These are phyloP conservation scores for Quercus ilex DNA, from an alignment of 306 rosid species.

Conservation along the genomic window DNA sequence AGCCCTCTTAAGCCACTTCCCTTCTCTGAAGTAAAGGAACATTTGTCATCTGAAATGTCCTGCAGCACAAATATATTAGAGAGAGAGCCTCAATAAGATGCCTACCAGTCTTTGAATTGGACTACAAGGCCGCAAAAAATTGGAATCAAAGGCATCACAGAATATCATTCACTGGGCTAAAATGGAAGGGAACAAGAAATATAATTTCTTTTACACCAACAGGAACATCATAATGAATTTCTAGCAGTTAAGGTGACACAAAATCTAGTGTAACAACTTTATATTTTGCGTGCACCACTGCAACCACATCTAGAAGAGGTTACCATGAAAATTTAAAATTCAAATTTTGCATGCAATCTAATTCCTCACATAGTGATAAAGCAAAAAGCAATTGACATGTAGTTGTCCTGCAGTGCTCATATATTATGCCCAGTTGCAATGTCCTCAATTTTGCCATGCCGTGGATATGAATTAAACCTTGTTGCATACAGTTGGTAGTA, in stretches of 20 bases:
- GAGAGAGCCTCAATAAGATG: neutral
- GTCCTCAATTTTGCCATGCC: neutral
- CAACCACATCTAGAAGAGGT: neutral
- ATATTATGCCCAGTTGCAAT: neutral
- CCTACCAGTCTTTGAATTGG: neutral
- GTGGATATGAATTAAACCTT: neutral
- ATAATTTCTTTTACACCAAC: neutral
- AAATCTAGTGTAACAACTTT: neutral
- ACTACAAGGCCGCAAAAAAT: neutral
- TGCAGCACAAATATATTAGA: constrained; percentile 1
- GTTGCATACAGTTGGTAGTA: neutral
- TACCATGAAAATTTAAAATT: neutral
- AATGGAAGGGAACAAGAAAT: neutral
- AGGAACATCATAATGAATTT: constrained; percentile 2
- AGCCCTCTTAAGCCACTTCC: constrained; percentile 8
- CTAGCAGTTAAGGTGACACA: neutral
- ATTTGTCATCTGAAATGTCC: constrained; percentile 25
- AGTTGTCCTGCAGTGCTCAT: neutral
- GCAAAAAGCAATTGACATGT: neutral
- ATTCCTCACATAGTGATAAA: neutral
- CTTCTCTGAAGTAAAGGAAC: constrained; percentile 15
- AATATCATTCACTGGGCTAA: neutral
- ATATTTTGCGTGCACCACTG: neutral
- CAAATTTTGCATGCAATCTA: neutral
- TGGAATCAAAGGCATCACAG: neutral